Evolutionary conservation across 1,284 basidiomycete genomes (phyloP), one percentile per base, ranked within the genome.

Genomic region (Apiotrichum montevideense): DNA sequence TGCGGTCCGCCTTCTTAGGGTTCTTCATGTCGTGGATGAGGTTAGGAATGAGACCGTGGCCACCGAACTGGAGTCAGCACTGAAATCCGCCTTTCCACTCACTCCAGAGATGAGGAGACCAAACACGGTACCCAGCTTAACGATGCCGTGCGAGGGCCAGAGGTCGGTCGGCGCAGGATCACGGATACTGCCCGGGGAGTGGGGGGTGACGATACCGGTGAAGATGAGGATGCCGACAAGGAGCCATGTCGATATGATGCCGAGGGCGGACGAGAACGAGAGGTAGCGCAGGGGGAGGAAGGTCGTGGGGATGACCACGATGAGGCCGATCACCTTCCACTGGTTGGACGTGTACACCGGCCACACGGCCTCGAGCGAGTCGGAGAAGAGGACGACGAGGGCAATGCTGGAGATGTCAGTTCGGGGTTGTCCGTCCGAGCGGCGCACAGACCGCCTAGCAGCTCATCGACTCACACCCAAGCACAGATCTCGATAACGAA

Each of bases 41-140:
- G 52, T 69, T 75, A 13, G 73, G 73, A 39, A 77, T 69, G 9
- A 75, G 66, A 45, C 70, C 72, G 58, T 75, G 75, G 8, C 75
- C 73, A 29, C 73, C 74, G 46, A 71, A 75, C 55, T 71, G 50
- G 15, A 15, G 21, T 29, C 29, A 29, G 29, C 29, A 29, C 29
- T 29, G 29, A 29, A 29, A 29, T 29, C 29, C 29, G 3, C 29
- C 29, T 29, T 29, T 29, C 29, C 4, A 58, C 57, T 55, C 46
- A 71, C 69, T 10, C 93, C 91, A 21, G 88, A 87, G 87, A 96
- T 93, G 72, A 97, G 86, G 53, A 97, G 79, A 3, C 94, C 94
- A 70, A 93, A 87, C 9, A 87, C 83, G 37, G 89, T 64, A 15
- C 87, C 87, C 10, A 96, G 74, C 66, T 86, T 84, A 66, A 77